Evolutionary conservation across 495 filamentous ascomycete species (phyloP).

Genomic region (Penicilliopsis zonata): DNA sequence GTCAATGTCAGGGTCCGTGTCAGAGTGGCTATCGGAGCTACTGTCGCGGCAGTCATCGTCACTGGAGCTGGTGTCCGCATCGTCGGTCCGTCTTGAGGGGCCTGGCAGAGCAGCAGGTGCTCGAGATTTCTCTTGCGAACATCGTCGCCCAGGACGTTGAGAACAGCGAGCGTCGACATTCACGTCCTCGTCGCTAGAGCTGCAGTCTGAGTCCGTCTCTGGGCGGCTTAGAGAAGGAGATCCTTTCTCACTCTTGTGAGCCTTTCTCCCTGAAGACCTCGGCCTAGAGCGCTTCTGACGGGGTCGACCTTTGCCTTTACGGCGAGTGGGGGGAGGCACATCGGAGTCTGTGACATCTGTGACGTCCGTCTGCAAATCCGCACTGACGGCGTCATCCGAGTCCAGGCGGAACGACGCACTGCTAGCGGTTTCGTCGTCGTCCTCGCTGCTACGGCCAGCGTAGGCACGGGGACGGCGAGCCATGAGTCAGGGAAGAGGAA

Average conservation of each 20-base stretch:
- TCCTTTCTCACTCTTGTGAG: constrained; percentile 1
- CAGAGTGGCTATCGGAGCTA: neutral
- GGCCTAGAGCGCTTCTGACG: neutral
- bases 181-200: neutral
- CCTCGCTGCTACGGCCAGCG: neutral
- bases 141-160: constrained; percentile 1
- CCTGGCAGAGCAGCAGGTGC: neutral
- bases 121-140: neutral
- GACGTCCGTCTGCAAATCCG: neutral
- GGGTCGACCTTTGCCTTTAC: neutral
- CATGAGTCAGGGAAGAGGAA: neutral
- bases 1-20: neutral
- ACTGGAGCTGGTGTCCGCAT: neutral
- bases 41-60: neutral
- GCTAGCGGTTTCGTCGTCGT: neutral
- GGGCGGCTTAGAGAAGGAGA: neutral
- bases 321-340: neutral
- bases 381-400: neutral
- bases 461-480: neutral
- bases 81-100: neutral
- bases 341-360: constrained; percentile 1
- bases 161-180: neutral
- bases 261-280: neutral
- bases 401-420: neutral
- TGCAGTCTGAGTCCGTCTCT: neutral